These are phyloP conservation scores for Phlyctochytrium planicorne DNA, from an alignment of 192 early-diverging fungal genomes.

Conservation along the genomic window DNA sequence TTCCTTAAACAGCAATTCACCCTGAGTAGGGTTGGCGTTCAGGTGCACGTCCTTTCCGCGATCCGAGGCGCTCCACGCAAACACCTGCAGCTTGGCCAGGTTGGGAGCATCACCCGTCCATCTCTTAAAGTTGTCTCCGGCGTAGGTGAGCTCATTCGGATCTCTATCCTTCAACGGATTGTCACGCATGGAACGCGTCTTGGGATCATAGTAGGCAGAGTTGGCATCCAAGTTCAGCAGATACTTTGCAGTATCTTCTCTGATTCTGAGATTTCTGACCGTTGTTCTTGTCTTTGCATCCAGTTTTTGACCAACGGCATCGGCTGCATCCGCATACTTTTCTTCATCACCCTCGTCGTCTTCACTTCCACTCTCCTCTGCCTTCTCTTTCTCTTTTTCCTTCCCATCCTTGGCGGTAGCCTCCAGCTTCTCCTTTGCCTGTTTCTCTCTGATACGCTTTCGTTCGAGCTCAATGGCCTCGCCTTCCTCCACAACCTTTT, in stretches of 20 bases:
- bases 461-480: conserved; percentile 87
- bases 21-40: conserved; percentile 95
- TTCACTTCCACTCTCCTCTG: conserved; percentile 27
- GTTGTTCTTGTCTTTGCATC: conserved; percentile 91
- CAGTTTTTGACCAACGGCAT: conserved; percentile 80
- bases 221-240: conserved; percentile 92
- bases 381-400: neutral
- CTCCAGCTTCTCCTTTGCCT: conserved; percentile 37
- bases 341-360: conserved; percentile 89
- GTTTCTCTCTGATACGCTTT: conserved; percentile 72
- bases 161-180: conserved; percentile 80
- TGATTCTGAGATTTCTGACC: conserved; percentile 95
- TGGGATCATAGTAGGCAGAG: conserved; percentile 98
- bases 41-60: conserved; percentile 83
- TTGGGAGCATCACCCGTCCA: conserved; percentile 84
- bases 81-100: conserved; percentile 80
- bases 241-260: conserved; percentile 99
- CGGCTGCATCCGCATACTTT: conserved; percentile 82
- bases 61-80: conserved; percentile 91
- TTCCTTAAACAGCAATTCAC: conserved; percentile 85
- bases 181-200: conserved; percentile 98
- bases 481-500: conserved; percentile 82
- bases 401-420: conserved; percentile 21
- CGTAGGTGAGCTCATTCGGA: conserved; percentile 49
- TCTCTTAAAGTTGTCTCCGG: conserved; percentile 93